Conservation (phyloP, 2,329 filamentous ascomycete species). For the Alternaria incomplexa region DNA sequence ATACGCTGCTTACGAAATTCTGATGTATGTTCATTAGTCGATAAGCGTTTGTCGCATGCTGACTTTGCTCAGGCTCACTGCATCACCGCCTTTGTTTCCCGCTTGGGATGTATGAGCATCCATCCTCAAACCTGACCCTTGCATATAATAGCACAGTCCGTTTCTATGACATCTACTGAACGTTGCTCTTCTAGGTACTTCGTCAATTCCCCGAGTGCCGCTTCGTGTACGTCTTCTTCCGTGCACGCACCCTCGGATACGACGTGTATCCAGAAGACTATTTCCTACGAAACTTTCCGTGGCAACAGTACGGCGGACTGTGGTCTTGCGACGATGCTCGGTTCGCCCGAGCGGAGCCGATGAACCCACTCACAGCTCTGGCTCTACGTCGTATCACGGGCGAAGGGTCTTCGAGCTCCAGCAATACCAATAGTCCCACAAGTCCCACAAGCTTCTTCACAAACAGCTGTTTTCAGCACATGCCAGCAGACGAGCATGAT, state of each 20-base stretch:
- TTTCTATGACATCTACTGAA: conserved; percentile 29
- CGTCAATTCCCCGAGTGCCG: conserved; percentile 46
- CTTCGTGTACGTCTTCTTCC: conserved; percentile 48
- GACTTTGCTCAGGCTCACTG: conserved; percentile 40
- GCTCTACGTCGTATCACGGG: conserved; percentile 40
- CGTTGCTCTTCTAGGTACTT: conserved; percentile 36
- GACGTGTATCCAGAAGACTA: conserved; percentile 49
- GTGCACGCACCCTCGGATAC: conserved; percentile 44
- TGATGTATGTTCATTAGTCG: conserved; percentile 63
- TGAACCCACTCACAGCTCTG: conserved; percentile 32
- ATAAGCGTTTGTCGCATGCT: not conserved
- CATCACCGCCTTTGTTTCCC: conserved; percentile 46
- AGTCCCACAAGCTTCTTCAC: conserved; percentile 23
- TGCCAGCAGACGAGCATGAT: not conserved
- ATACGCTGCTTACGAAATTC: conserved; percentile 78
- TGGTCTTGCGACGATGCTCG: conserved; percentile 47
- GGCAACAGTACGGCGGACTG: conserved; percentile 47
- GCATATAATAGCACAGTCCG: not conserved
- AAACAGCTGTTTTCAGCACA: conserved; percentile 17
- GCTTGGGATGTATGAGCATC: conserved; percentile 50
- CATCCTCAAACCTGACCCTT: conserved; percentile 1
- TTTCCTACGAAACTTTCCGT: conserved; percentile 47
- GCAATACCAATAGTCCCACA: conserved; percentile 18
- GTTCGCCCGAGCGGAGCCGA: conserved; percentile 40
- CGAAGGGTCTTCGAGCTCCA: conserved; percentile 27